A percentile compares a stretch with the other conserved stretches of the same genome.
Conservation (phyloP, 805 yeast genomes). For the Zygosaccharomyces bailii region DNA sequence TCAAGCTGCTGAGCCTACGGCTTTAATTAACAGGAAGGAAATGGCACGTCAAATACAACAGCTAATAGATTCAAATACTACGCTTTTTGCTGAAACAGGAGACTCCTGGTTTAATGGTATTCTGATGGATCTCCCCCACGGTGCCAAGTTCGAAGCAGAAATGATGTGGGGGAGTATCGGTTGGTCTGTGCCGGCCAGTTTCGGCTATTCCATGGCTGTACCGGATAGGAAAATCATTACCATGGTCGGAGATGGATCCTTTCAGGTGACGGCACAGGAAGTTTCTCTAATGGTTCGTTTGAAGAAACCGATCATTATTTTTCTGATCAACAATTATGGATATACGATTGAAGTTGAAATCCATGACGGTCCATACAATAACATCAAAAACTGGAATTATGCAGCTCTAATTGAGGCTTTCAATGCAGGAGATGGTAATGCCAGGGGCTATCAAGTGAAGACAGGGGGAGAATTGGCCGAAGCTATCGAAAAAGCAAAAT, state of each 20-base stretch:
- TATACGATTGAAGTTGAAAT: conserved; percentile 32
- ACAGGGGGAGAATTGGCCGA: conserved; percentile 1
- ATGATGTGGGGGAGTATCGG: conserved; percentile 1
- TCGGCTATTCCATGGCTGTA: conserved; percentile 20
- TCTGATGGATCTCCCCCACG: background rate
- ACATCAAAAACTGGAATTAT: conserved; percentile 19
- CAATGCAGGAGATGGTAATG: conserved; percentile 10
- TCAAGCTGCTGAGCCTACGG: conserved; percentile 2
- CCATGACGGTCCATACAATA: conserved; percentile 14
- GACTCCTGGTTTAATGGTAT: conserved; percentile 3
- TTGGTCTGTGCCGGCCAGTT: conserved; percentile 11
- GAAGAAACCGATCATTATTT: conserved; percentile 51
- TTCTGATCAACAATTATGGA: conserved; percentile 60
- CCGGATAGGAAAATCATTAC: conserved; percentile 17
- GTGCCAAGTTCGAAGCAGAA: conserved; percentile 2
- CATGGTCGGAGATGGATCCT: conserved; percentile 60
- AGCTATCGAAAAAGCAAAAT: conserved; percentile 3
- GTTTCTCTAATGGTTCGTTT: conserved; percentile 53
- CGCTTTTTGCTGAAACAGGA: conserved; percentile 4
- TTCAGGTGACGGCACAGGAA: conserved; percentile 63
- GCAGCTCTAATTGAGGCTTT: conserved; percentile 16
- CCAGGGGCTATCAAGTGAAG: conserved; percentile 2
- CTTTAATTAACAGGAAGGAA: conserved; percentile 1
- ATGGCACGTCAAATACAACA: conserved; percentile 3
- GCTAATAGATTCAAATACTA: background rate